A percentile compares a stretch with the other conserved stretches of the same genome.
phyloP scores from a whole-genome alignment of 139 green algal genomes.

The Dunaliella primolecta region DNA sequence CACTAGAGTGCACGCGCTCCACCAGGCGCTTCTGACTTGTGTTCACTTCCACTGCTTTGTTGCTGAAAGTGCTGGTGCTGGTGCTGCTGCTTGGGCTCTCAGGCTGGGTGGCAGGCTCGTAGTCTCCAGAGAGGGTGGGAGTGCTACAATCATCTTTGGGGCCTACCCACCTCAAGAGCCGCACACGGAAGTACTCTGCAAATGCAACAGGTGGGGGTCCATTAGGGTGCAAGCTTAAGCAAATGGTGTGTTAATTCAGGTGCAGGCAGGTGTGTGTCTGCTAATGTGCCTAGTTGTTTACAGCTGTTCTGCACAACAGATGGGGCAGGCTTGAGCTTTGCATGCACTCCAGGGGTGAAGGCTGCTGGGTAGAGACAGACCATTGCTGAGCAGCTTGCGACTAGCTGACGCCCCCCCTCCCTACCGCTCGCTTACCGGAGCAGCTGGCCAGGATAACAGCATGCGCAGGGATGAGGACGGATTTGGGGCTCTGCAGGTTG shows the following conservation, averaged over 20 bases:
- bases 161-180: not conserved
- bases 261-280: no score
- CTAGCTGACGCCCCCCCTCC: no score
- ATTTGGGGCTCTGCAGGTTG: not conserved
- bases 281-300: no score
- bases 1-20: not conserved
- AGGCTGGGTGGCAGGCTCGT: not conserved
- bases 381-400: no score
- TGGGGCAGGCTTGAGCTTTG: no score
- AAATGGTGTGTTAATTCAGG: no score
- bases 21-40: not conserved
- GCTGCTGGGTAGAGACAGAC: no score
- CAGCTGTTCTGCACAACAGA: no score
- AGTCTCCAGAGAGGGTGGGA: not conserved
- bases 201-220: no score
- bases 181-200: not conserved
- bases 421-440: not conserved
- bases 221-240: no score
- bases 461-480: not conserved
- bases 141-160: not conserved
- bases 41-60: not conserved
- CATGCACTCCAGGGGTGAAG: no score
- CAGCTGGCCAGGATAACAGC: not conserved
- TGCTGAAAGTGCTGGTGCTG: not conserved
- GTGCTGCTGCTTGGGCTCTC: not conserved